Evolutionary conservation across 2,329 filamentous ascomycete species (phyloP).

Genomic region (Bretziella fagacearum): DNA sequence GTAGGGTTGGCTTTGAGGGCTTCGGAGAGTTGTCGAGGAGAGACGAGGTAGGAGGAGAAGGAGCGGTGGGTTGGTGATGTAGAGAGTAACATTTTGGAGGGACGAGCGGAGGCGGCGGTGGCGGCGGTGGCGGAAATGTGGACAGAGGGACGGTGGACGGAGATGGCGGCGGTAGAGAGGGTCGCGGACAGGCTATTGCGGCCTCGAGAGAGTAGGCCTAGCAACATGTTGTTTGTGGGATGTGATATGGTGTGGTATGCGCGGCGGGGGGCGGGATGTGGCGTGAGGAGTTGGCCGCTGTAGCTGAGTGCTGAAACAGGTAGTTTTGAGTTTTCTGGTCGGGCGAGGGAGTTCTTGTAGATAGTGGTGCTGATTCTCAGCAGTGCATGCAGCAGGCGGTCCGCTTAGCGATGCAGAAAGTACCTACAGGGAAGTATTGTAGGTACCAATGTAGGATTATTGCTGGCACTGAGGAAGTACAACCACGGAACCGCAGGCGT

Average conservation of each 20-base stretch:
- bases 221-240: slow-evolving; percentile 5
- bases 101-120: slow-evolving; percentile 20
- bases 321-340: too few relatives aligned
- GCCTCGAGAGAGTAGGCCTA: slow-evolving; percentile 9
- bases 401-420: too few relatives aligned
- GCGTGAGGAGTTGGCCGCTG: background rate
- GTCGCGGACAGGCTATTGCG: slow-evolving; percentile 7
- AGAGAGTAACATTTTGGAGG: slow-evolving; percentile 3
- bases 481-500: too few relatives aligned
- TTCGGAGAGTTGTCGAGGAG: slow-evolving; percentile 62
- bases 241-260: background rate
- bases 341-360: too few relatives aligned
- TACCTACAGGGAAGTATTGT: too few relatives aligned
- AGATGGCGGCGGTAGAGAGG: slow-evolving; percentile 23
- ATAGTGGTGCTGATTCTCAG: too few relatives aligned
- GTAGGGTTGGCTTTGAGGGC: slow-evolving; percentile 70
- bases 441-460: too few relatives aligned
- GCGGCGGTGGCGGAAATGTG: slow-evolving; percentile 14
- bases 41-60: slow-evolving; percentile 72
- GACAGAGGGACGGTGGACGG: slow-evolving; percentile 18
- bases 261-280: slow-evolving; percentile 3
- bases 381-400: too few relatives aligned
- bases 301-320: too few relatives aligned
- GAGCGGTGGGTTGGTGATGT: slow-evolving; percentile 7
- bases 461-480: too few relatives aligned